Evolutionary conservation across 305 asterid species (phyloP), one percentile per base, ranked within the genome.

Genomic region (Fraxinus sp.): DNA sequence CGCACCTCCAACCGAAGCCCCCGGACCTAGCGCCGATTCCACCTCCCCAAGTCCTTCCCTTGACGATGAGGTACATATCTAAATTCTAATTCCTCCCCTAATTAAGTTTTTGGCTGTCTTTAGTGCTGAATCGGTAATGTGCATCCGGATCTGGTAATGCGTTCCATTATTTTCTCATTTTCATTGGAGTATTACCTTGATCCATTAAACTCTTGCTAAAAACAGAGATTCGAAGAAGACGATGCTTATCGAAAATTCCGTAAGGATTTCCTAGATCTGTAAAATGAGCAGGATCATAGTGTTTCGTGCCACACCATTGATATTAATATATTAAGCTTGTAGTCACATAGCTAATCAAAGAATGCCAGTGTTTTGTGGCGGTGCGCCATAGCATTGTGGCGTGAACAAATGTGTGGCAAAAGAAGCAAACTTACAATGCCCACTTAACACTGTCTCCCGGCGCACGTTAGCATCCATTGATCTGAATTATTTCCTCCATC

Each of bases 1-100:
- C 0, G 97, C 98, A 2, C 96, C 98, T 57, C 98, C 98, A 3
- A 4, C 87, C 11, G 95, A 83, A 81, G 92, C 98, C 78, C 97
- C 98, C 30, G 94, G 92, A 46, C 91, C 97, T 5, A 66, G 33
- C 86, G 80, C 72, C 6, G 90, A 83, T 24, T 76, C 90, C 4
- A 57, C 28, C 0, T 82, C 97, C 75, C 98, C 98, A 16, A 68
- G 89, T 13, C 98, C 97, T 13, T 0, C 18, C 95, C 87, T 88
- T 13, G 72, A 22, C 82, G 97, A 93, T 83, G 80, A 86, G 94
- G 98, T 92, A 81, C 77, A 86, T 82, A 18, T 59, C 22, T 52
- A 52, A 52, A 52, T 46, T 70, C 72, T 10, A 14, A 22, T 49
- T 77, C 28, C 28, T 76, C 35, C 20, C 28, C 80, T 74, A 86